Evolutionary conservation across 2,329 filamentous ascomycete genomes (phyloP).

Genomic region (Domatiomyces catenatus): DNA sequence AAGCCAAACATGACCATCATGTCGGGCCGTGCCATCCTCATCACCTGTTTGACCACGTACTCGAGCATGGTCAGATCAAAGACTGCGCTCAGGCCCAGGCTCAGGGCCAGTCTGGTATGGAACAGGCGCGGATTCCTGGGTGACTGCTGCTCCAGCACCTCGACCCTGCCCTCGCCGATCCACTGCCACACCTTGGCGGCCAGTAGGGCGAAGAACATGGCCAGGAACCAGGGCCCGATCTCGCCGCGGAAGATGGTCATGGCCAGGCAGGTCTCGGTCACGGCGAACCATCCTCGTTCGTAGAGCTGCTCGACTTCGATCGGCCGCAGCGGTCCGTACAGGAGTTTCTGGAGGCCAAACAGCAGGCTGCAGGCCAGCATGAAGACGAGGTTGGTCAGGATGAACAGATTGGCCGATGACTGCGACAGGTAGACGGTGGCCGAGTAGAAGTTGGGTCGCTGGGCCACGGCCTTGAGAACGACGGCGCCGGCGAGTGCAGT

Average conservation of each 20-base stretch:
- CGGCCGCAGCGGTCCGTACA: conserved; percentile 77
- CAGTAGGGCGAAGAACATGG: conserved; percentile 88
- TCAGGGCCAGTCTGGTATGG: conserved; percentile 65
- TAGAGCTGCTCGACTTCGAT: conserved; percentile 96
- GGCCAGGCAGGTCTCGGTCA: conserved; percentile 88
- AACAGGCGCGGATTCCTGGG: conserved; percentile 78
- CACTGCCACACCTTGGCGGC: conserved; percentile 97
- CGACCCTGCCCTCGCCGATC: conserved; percentile 90
- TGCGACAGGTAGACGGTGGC: conserved; percentile 93
- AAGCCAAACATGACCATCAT: conserved; percentile 99
- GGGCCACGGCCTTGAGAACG: conserved; percentile 77
- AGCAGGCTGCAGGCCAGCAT: conserved; percentile 66
- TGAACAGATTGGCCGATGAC: conserved; percentile 89
- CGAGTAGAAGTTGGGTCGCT: conserved; percentile 95
- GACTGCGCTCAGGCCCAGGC: conserved; percentile 59
- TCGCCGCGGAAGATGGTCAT: conserved; percentile 98
- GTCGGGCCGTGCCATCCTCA: conserved; percentile 75
- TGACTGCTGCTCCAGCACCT: conserved; percentile 87
- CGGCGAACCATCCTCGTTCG: conserved; percentile 94
- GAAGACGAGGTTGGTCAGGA: conserved; percentile 79
- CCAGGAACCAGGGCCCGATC: conserved; percentile 81
- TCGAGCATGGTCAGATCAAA: conserved; percentile 69
- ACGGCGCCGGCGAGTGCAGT: conserved; percentile 70
- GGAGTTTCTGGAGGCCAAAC: conserved; percentile 73
- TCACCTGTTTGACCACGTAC: conserved; percentile 68